phyloP scores from a whole-genome alignment of 2,329 filamentous ascomycete genomes.

The Penicillium sp. region DNA sequence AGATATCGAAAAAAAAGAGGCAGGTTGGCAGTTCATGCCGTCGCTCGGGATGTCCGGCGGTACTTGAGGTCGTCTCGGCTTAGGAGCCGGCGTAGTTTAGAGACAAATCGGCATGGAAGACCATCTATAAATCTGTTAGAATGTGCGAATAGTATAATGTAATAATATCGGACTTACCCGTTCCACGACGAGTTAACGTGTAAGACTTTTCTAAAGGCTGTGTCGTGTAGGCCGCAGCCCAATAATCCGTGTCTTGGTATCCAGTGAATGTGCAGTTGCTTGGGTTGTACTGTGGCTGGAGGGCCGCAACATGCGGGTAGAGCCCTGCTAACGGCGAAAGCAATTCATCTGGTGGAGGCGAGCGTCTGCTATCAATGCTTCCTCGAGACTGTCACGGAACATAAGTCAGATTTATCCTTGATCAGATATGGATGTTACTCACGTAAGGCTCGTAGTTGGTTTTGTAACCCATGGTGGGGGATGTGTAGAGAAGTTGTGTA shows the following conservation, averaged over 20 bases:
- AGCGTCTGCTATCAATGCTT: slow-evolving; percentile 30
- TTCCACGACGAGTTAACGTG: slow-evolving; percentile 22
- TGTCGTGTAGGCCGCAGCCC: slow-evolving; percentile 34
- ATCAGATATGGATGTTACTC: slow-evolving; percentile 17
- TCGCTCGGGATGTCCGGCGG: slow-evolving; percentile 23
- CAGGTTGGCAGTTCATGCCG: slow-evolving; percentile 10
- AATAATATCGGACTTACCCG: slow-evolving; percentile 25
- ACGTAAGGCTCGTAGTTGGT: slow-evolving; percentile 44
- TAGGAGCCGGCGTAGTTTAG: slow-evolving; percentile 35
- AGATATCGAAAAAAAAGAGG: slow-evolving; percentile 3
- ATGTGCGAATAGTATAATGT: slow-evolving; percentile 5
- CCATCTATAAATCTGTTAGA: slow-evolving; percentile 26
- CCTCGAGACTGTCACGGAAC: slow-evolving; percentile 24
- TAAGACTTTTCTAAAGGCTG: slow-evolving; percentile 25
- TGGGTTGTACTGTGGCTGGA: slow-evolving; percentile 36
- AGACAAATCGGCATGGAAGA: slow-evolving; percentile 32
- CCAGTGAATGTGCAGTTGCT: slow-evolving; percentile 32
- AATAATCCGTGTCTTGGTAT: slow-evolving; percentile 33
- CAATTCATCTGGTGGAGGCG: slow-evolving; percentile 31
- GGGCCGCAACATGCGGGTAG: slow-evolving; percentile 41
- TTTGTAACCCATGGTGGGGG: slow-evolving; percentile 38
- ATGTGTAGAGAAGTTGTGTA: neutral
- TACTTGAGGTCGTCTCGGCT: slow-evolving; percentile 34
- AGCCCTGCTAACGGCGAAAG: slow-evolving; percentile 36
- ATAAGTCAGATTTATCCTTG: slow-evolving; percentile 2